These are phyloP conservation scores for Candida yuanshanica DNA, from an alignment of 805 yeast species.

Conservation along the genomic window DNA sequence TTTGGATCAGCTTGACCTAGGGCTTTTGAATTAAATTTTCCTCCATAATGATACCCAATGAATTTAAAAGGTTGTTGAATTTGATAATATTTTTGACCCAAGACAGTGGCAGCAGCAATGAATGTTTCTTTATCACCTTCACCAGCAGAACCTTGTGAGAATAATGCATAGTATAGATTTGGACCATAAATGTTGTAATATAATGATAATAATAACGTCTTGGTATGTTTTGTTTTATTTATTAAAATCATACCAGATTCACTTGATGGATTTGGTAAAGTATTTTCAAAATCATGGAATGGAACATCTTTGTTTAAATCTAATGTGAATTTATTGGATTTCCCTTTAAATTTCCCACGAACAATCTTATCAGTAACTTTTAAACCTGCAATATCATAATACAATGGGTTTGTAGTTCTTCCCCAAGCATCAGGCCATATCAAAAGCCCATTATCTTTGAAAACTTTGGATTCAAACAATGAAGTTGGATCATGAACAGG, in stretches of 20 bases:
- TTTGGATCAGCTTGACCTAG: slow-evolving; percentile 38
- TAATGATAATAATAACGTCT: slow-evolving; percentile 45
- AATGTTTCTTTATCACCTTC: slow-evolving; percentile 71
- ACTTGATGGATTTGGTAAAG: slow-evolving; percentile 57
- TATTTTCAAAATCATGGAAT: slow-evolving; percentile 50
- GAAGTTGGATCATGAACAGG: slow-evolving; percentile 57
- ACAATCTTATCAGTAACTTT: slow-evolving; percentile 30
- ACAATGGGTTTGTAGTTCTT: slow-evolving; percentile 58
- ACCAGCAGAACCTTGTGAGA: slow-evolving; percentile 68
- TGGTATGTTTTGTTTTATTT: slow-evolving; percentile 47
- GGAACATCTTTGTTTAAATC: slow-evolving; percentile 26
- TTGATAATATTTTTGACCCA: slow-evolving; percentile 42
- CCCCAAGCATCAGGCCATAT: slow-evolving; percentile 73
- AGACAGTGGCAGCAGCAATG: slow-evolving; percentile 53
- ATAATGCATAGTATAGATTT: slow-evolving; percentile 49
- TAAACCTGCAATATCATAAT: slow-evolving; percentile 44
- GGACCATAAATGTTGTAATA: slow-evolving; percentile 63
- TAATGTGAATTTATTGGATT: slow-evolving; percentile 11
- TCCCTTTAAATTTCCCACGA: slow-evolving; percentile 29
- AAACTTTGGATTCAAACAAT: slow-evolving; percentile 40
- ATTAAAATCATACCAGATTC: slow-evolving; percentile 60
- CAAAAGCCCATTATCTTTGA: slow-evolving; percentile 38
- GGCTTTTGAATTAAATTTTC: slow-evolving; percentile 31
- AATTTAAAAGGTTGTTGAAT: slow-evolving; percentile 30
- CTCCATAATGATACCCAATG: slow-evolving; percentile 28